These are phyloP conservation scores for Acephala macrosclerotiorum DNA, from an alignment of 2,329 filamentous ascomycete species.

Conservation along the genomic window DNA sequence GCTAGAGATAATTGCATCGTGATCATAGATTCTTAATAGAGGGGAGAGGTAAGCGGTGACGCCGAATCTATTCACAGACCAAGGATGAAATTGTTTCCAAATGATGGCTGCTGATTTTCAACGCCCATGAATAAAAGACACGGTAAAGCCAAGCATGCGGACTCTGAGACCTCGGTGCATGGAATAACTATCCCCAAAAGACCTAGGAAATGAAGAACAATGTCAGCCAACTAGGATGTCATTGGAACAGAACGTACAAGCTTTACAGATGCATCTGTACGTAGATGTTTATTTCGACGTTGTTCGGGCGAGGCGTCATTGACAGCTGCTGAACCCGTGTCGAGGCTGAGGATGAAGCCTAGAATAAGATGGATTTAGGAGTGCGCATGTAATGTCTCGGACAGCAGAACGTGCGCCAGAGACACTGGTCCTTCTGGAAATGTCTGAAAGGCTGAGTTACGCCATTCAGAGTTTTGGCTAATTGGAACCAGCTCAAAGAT, in stretches of 20 bases:
- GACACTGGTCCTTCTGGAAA: constrained; percentile 3
- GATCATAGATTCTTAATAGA: not conserved
- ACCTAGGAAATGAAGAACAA: not conserved
- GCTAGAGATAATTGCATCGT: not conserved
- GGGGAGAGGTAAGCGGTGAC: not conserved
- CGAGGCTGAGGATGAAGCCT: not conserved
- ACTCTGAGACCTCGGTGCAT: not conserved
- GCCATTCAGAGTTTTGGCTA: not conserved
- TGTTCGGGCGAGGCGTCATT: not conserved
- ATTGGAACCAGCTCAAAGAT: not conserved
- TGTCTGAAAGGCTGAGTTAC: not conserved
- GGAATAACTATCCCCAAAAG: not conserved
- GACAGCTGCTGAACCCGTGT: not conserved
- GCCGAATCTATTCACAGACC: constrained; percentile 14
- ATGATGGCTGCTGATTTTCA: constrained; percentile 20
- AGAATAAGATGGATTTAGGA: not conserved
- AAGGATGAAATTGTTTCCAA: constrained; percentile 12
- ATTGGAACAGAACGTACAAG: not conserved
- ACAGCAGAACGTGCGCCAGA: not conserved
- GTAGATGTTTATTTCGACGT: not conserved
- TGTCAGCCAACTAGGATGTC: not conserved
- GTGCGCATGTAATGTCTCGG: not conserved
- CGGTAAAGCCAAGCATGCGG: not conserved
- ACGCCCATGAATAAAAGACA: not conserved
- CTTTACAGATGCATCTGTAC: not conserved